Base-by-base conservation (phyloP, 1,139 yeast genomes). In the Saccharomycopsis crataegensis region DNA sequence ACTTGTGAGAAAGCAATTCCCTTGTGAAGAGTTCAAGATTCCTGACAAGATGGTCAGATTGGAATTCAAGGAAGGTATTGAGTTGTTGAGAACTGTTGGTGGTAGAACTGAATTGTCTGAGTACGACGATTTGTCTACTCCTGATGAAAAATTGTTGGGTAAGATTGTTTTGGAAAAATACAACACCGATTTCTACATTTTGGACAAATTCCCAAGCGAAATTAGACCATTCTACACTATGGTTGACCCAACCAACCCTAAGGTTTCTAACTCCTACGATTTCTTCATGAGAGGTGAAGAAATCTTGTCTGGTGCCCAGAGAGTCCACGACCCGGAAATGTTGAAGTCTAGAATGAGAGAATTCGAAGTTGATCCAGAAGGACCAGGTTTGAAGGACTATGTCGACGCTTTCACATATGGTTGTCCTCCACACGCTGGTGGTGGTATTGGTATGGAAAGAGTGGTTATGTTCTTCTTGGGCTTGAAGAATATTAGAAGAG, bases 231-330 rank as follows among this genome's bases (percentile, higher is more conserved):
- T 93, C 80, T 93, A 93, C 79, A 93, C 99, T 56, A 93, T 94
- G 99, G 98, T 99, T 59, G 97, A 91, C 69, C 79, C 98, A 16
- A 86, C 82, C 66, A 90, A 94, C 73, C 81, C 96, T 61, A 78
- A 84, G 64, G 90, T 90, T 75, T 90, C 97, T 62, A 93, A 93
- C 80, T 86, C 94, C 17, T 86, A 91, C 69, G 99, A 93, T 76
- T 93, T 94, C 83, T 94, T 94, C 78, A 93, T 93, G 98, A 86
- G 99, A 75, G 99, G 99, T 67, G 99, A 93, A 76, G 99, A 93
- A 74, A 93, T 93, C 65, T 76, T 93, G 64, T 90, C 97, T 31
- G 99, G 99, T 65, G 99, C 99, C 56, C 99, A 93, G 76, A 96
- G 99, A 80, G 81, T 93, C 64, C 99, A 93, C 70, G 99, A 94